Percentiles rank a stretch among this genome's conserved stretches.
phyloP scores from a whole-genome alignment of 2,329 filamentous ascomycete species.

The Talaromyces islandicus region DNA sequence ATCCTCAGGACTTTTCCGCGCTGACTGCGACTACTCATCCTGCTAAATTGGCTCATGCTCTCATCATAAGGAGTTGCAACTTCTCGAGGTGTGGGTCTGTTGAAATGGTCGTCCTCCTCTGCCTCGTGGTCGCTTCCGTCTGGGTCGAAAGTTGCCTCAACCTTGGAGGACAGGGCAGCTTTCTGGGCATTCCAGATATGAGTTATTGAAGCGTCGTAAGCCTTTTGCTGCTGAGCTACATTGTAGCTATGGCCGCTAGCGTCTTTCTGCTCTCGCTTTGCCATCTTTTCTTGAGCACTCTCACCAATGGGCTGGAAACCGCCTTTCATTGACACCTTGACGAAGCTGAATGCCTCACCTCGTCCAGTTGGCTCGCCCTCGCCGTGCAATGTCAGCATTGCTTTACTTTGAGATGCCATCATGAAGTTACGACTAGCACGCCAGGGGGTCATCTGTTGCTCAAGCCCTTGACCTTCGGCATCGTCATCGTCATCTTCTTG shows the following conservation, averaged over 20 bases:
- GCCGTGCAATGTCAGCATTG: constrained; percentile 92
- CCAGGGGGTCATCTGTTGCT: constrained; percentile 91
- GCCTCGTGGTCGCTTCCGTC: constrained; percentile 46
- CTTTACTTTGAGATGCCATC: constrained; percentile 87
- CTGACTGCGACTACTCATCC: constrained; percentile 63
- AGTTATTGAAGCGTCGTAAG: constrained; percentile 85
- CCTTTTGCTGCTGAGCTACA: constrained; percentile 85
- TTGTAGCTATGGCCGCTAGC: constrained; percentile 92
- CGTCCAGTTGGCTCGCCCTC: constrained; percentile 91
- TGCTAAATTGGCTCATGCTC: constrained; percentile 70
- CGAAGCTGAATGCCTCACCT: constrained; percentile 92
- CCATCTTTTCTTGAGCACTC: constrained; percentile 79
- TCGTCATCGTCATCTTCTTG: constrained; percentile 62
- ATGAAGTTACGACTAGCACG: constrained; percentile 95
- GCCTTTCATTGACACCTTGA: constrained; percentile 98
- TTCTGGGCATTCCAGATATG: constrained; percentile 91
- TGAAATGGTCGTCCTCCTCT: constrained; percentile 41
- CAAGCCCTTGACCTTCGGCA: constrained; percentile 68
- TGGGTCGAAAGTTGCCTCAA: constrained; percentile 64
- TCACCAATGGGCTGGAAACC: constrained; percentile 89
- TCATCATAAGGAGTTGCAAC: constrained; percentile 64
- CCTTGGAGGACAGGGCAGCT: constrained; percentile 64
- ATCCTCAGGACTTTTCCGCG: constrained; percentile 68
- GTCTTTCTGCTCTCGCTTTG: constrained; percentile 64
- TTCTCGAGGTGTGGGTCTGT: constrained; percentile 58